Evolutionary conservation across 78 protist species (phyloP).

Genomic region (Dictyostelium discoideum): dicty_2.7 NC_007091.3:4237001-4237500

Average conservation of each 20-base stretch:
- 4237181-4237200: slow-evolving; percentile 41
- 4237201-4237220: slow-evolving; percentile 26
- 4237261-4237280: background rate
- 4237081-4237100: slow-evolving; percentile 46
- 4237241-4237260: background rate
- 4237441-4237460: slow-evolving; percentile 36
- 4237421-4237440: slow-evolving; percentile 41
- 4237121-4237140: slow-evolving; percentile 9
- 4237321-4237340: too few species aligned
- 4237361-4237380: background rate
- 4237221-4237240: slow-evolving; percentile 50
- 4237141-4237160: background rate
- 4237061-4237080: slow-evolving; percentile 25
- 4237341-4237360: too few species aligned
- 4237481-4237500: background rate
- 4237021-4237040: background rate
- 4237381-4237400: background rate
- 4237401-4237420: background rate
- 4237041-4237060: slow-evolving; percentile 15
- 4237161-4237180: background rate
- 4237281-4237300: too few species aligned
- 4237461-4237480: slow-evolving; percentile 1
- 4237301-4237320: too few species aligned
- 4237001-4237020: slow-evolving; percentile 13
- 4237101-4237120: slow-evolving; percentile 22